A percentile compares a stretch with the other conserved stretches of the same genome.
These are phyloP conservation scores for Tetragonia tetragonoides DNA, from an alignment of 148 eudicot genomes.

Conservation along the genomic window DNA sequence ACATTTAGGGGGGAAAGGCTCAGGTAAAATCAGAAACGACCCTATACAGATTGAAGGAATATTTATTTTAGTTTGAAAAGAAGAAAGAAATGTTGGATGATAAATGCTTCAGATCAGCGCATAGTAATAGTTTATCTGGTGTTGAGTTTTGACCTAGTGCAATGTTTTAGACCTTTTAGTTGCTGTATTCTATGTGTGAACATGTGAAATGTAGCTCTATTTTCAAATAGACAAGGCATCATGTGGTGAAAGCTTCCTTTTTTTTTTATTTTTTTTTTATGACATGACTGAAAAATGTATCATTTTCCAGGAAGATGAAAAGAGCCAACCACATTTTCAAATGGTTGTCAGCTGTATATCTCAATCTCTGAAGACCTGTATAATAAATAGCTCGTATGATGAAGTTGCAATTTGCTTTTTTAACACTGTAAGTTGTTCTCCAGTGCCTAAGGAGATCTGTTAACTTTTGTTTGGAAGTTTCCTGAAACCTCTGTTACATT, in stretches of 20 bases:
- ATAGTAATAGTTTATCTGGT: background rate
- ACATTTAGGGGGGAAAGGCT: no score
- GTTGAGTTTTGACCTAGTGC: background rate
- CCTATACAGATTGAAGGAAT: background rate
- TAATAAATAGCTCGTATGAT: conserved; percentile 80
- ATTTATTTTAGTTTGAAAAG: background rate
- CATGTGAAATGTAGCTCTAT: background rate
- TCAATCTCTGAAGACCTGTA: conserved; percentile 74
- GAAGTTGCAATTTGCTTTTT: conserved; percentile 92
- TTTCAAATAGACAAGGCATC: background rate
- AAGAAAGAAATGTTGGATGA: background rate
- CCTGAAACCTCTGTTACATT: background rate
- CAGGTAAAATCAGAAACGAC: background rate
- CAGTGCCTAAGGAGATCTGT: background rate
- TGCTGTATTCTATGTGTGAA: background rate
- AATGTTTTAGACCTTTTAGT: background rate
- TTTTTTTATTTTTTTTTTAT: background rate
- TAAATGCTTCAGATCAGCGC: background rate
- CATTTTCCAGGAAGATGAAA: conserved; percentile 65
- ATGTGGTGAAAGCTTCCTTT: background rate
- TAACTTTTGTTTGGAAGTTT: background rate
- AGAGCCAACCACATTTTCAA: conserved; percentile 63
- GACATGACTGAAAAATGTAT: background rate
- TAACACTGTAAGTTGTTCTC: conserved; percentile 67
- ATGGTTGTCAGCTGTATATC: conserved; percentile 69